Conservation (phyloP, 352 stramenopile genomes). For the Phytopythium boreale region DNA sequence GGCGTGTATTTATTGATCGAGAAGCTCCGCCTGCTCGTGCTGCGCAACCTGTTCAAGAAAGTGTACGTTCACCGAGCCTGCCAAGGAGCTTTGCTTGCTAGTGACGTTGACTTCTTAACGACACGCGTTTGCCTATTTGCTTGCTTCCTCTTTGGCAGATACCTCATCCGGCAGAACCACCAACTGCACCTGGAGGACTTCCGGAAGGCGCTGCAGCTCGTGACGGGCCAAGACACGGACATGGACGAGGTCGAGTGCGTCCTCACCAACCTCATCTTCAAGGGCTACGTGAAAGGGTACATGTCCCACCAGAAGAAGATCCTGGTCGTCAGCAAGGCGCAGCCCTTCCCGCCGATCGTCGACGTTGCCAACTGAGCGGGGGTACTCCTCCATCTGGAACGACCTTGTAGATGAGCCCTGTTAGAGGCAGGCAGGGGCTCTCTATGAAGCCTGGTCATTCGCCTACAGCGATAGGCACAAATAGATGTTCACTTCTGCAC, state of each 20-base stretch:
- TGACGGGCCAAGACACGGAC: constrained; percentile 86
- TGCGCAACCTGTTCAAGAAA: constrained; percentile 96
- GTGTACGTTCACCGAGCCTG: constrained; percentile 60
- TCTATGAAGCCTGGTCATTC: neutral
- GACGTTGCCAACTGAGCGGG: constrained; percentile 62
- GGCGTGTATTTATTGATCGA: constrained; percentile 96
- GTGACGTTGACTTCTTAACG: neutral
- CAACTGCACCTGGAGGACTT: constrained; percentile 92
- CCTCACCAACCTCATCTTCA: constrained; percentile 96
- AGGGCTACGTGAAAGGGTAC: constrained; percentile 95
- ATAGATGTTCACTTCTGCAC: constrained; percentile 34
- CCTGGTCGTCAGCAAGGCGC: constrained; percentile 93
- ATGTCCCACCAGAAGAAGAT: constrained; percentile 96
- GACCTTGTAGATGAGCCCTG: neutral
- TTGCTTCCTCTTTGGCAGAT: constrained; percentile 26
- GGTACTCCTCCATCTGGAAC: too few relatives aligned
- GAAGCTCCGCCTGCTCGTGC: constrained; percentile 93
- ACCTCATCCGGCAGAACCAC: constrained; percentile 79
- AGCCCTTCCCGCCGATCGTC: constrained; percentile 90
- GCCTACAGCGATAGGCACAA: neutral
- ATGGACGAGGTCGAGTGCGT: constrained; percentile 97
- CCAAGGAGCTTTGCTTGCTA: neutral
- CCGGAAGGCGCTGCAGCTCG: constrained; percentile 78
- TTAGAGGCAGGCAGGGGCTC: neutral
- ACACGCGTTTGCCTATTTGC: neutral